Base-by-base conservation (phyloP, 805 yeast species). In the Nakazawaea sp. region DNA sequence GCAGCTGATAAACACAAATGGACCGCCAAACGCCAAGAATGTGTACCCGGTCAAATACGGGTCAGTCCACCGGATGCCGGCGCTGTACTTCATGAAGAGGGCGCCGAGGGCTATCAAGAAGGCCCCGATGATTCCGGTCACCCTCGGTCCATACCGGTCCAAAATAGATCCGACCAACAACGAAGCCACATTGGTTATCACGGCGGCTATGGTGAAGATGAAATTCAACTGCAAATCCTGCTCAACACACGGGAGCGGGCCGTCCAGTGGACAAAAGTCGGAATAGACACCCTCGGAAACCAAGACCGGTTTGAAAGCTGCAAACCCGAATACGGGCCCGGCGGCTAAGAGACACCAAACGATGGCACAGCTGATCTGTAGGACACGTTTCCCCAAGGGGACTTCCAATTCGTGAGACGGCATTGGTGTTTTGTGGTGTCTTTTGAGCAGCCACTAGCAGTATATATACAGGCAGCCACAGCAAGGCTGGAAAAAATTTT, bases 261-360 rank as follows among this genome's bases (percentile, higher is more conserved):
- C 40, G 4, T 31, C 33, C 2, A 24, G 25, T 12, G 30, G 20
- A 20, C 42, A 39, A 17, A 64, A 52, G 2, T 78, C 72, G 18
- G 68, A 57, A 50, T 89, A 90, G 3, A 89, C 81, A 3, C 90
- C 88, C 52, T 90, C 89, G 8, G 66, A 55, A 15, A 87, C 70
- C 30, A 90, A 61, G 9, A 89, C 75, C 5, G 95, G 94, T 53
- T 90, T 90, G 38, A 89, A 63, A 3, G 97, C 97, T 18, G 97
- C 96, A 63, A 89, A 89, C 4, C 97, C 97, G 66, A 89, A 89
- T 11, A 89, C 79, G 1, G 94, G 87, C 5, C 97, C 97, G 0
- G 96, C 96, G 1, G 96, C 87, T 27, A 86, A 65, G 11, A 89
- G 61, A 61, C 97, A 90, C 96, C 96, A 89, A 0, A 68, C 38